Conservation (phyloP, 345 rosid species). For the Raphanus raphanistrum region DNA sequence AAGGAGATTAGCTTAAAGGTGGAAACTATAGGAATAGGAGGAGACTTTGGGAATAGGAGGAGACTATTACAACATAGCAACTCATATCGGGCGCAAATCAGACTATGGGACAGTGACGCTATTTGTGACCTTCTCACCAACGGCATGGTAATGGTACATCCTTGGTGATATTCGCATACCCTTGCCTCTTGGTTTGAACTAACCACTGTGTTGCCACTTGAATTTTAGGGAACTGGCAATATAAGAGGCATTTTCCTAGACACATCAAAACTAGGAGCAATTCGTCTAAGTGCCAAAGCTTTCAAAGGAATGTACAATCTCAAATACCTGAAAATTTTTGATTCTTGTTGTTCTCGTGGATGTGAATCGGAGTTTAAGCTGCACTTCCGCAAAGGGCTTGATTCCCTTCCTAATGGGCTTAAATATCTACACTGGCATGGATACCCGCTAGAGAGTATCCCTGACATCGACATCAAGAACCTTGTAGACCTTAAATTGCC, state of each 20-base stretch:
- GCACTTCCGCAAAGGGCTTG: slow-evolving; percentile 16
- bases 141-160: slow-evolving; percentile 20
- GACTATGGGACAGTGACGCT: slow-evolving; percentile 34
- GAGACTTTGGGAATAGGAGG: too few relatives aligned
- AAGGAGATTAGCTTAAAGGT: slow-evolving; percentile 30
- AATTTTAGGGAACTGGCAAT: slow-evolving; percentile 33
- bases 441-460: slow-evolving; percentile 34
- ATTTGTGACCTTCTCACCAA: slow-evolving; percentile 20
- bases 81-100: slow-evolving; percentile 15
- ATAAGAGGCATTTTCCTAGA: slow-evolving; percentile 39
- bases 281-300: slow-evolving; percentile 19
- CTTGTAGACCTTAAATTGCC: slow-evolving; percentile 34
- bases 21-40: background rate
- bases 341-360: slow-evolving; percentile 20
- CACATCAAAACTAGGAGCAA: slow-evolving; percentile 20
- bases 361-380: slow-evolving; percentile 2
- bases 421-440: slow-evolving; percentile 40
- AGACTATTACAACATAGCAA: slow-evolving; percentile 11
- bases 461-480: slow-evolving; percentile 21
- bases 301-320: slow-evolving; percentile 42
- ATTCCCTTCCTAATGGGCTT: slow-evolving; percentile 36
- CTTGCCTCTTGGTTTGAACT: background rate
- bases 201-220: background rate
- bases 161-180: background rate
- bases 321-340: slow-evolving; percentile 38